phyloP scores from a whole-genome alignment of 2,329 filamentous ascomycete genomes.

The Grosmannia huntii region DNA sequence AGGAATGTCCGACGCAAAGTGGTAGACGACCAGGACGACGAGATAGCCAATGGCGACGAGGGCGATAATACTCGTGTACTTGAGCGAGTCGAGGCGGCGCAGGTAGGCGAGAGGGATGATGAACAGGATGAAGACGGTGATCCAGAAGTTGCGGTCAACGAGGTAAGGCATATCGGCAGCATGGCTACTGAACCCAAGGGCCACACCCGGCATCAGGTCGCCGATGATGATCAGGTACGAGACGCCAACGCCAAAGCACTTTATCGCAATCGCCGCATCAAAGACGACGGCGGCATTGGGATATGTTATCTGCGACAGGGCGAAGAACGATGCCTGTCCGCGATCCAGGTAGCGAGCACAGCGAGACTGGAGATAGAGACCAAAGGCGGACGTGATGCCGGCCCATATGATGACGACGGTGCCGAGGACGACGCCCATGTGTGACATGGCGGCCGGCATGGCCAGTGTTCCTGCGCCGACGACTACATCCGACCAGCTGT shows the following conservation, averaged over 20 bases:
- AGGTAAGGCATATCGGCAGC: conserved; percentile 58
- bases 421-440: conserved; percentile 86
- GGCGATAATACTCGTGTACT: conserved; percentile 90
- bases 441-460: conserved; percentile 88
- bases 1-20: conserved; percentile 72
- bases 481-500: conserved; percentile 36
- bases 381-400: conserved; percentile 76
- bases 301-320: conserved; percentile 92
- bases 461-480: conserved; percentile 89
- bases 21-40: conserved; percentile 83
- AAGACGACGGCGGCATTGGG: conserved; percentile 93
- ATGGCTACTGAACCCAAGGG: conserved; percentile 60
- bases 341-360: conserved; percentile 89
- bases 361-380: conserved; percentile 84
- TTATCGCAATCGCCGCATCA: conserved; percentile 89
- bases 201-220: conserved; percentile 92
- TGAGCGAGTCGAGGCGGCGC: conserved; percentile 81
- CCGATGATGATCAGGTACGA: conserved; percentile 99
- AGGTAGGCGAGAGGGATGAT: conserved; percentile 93
- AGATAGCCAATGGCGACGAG: conserved; percentile 89
- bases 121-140: conserved; percentile 92
- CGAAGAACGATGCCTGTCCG: conserved; percentile 83
- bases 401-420: conserved; percentile 82
- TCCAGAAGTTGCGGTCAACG: conserved; percentile 89
- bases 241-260: conserved; percentile 94